Base-by-base conservation (phyloP, 768 basidiomycete genomes). In the Dacryopinax primogenitus region DNA sequence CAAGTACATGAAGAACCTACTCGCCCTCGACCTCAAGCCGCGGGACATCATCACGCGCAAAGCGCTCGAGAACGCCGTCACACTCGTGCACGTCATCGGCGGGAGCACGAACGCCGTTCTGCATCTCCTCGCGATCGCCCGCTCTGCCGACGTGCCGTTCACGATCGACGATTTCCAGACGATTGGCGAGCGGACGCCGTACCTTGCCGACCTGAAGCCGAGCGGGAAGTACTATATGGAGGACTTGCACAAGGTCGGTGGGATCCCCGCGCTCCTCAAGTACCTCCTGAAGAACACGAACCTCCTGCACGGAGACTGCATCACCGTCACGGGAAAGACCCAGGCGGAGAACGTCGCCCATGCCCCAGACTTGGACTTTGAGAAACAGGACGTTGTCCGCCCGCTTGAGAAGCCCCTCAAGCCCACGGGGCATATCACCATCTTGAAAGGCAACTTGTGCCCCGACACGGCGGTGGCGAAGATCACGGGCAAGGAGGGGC, bases 281-380 rank as follows among this genome's bases (percentile, higher is more conserved):
- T 92, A 91, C 73, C 80, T 92, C 41, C 76, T 91, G 61, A 86
- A 87, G 69, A 77, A 88, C 72, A 87, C 87, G 12, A 78, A 86
- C 72, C 77, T 92, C 66, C 86, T 92, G 67, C 87, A 92, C 72
- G 89, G 90, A 37, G 82, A 78, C 66, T 87, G 88, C 70, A 76
- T 92, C 74, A 97, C 93, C 35, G 88, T 95, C 41, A 96, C 92
- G 13, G 93, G 93, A 63, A 90, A 86, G 76, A 93, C 92, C 1
- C 78, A 96, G 39, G 87, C 88, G 15, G 84, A 93, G 75, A 95
- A 96, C 74, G 79, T 93, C 34, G 84, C 78, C 69, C 88, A 90
- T 71, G 89, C 87, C 7, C 73, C 79, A 33, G 88, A 90, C 67
- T 82, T 84, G 64, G 80, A 84, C 34, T 89, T 91, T 69, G 79